phyloP scores from a whole-genome alignment of 176 grass and related monocot species.

The Bonia amplexicaulis region DNA sequence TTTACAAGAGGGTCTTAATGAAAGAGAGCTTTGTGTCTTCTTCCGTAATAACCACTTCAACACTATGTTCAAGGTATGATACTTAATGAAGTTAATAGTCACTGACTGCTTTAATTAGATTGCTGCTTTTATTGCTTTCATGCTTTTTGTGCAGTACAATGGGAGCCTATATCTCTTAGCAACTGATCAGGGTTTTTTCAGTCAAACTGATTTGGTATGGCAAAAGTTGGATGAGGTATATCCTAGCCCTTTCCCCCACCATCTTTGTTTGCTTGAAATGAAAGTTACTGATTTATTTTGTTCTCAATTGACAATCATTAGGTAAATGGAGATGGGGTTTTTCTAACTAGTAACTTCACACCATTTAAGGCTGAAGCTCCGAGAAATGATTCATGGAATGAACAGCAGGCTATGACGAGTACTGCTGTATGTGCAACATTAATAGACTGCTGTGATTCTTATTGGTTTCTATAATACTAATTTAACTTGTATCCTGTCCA shows the following conservation, averaged over 20 bases:
- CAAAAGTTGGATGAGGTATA: slow-evolving; percentile 96
- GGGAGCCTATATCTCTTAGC: slow-evolving; percentile 85
- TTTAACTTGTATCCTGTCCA: slow-evolving; percentile 20
- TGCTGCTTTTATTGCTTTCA: neutral
- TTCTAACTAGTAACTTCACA: slow-evolving; percentile 85
- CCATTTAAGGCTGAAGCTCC: slow-evolving; percentile 75
- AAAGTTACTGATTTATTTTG: slow-evolving; percentile 19
- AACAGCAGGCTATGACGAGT: slow-evolving; percentile 82
- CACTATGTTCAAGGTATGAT: slow-evolving; percentile 94
- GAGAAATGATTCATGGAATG: slow-evolving; percentile 86
- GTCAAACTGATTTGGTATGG: slow-evolving; percentile 97
- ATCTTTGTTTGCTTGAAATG: neutral
- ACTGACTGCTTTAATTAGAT: neutral
- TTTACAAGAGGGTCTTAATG: slow-evolving; percentile 92
- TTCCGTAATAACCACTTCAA: slow-evolving; percentile 99
- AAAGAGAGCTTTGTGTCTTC: slow-evolving; percentile 93
- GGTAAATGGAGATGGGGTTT: slow-evolving; percentile 96
- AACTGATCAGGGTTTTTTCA: slow-evolving; percentile 95
- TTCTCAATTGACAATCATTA: slow-evolving; percentile 36
- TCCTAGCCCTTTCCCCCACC: neutral
- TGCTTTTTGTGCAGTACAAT: slow-evolving; percentile 60
- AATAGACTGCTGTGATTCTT: slow-evolving; percentile 21
- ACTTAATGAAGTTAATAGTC: neutral
- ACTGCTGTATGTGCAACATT: slow-evolving; percentile 69
- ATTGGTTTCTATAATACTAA: neutral